A percentile compares a stretch with the other conserved stretches of the same genome.
Evolutionary conservation across 164 flowering plant species (phyloP).

Genomic region (Cinnamomum micranthum): DNA sequence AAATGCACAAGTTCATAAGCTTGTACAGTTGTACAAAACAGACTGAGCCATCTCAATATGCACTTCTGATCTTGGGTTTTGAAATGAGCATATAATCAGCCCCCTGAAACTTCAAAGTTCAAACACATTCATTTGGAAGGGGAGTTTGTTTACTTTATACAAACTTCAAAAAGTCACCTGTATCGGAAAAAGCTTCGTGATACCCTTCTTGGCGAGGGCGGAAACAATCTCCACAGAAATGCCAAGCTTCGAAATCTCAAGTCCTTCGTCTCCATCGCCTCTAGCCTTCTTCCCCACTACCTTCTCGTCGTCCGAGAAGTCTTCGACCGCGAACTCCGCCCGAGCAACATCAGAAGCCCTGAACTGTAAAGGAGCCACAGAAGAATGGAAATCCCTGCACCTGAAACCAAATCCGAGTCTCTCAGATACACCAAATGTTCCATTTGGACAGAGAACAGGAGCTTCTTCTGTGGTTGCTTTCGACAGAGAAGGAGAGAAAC

Average conservation of each 20-base stretch:
- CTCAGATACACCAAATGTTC: not conserved
- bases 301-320: slow-evolving; percentile 39
- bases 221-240: slow-evolving; percentile 57
- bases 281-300: slow-evolving; percentile 13
- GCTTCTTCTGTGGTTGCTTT: too few relatives aligned
- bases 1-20: not conserved
- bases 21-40: not conserved
- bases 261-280: slow-evolving; percentile 43
- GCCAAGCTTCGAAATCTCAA: slow-evolving; percentile 79
- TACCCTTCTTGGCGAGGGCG: slow-evolving; percentile 58
- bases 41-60: too few relatives aligned
- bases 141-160: too few relatives aligned
- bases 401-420: slow-evolving; percentile 14
- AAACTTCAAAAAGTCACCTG: slow-evolving; percentile 41
- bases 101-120: too few relatives aligned
- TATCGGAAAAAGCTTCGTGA: slow-evolving; percentile 74
- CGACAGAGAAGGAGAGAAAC: not conserved
- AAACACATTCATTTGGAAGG: too few relatives aligned
- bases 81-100: too few relatives aligned
- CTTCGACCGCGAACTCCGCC: slow-evolving; percentile 45
- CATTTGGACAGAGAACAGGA: too few relatives aligned
- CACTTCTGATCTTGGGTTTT: too few relatives aligned
- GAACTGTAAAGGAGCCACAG: slow-evolving; percentile 27
- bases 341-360: slow-evolving; percentile 25
- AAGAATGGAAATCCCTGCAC: slow-evolving; percentile 33